Evolutionary conservation across 257 asterid species (phyloP).

Genomic region (Henckelia pumila): DNA sequence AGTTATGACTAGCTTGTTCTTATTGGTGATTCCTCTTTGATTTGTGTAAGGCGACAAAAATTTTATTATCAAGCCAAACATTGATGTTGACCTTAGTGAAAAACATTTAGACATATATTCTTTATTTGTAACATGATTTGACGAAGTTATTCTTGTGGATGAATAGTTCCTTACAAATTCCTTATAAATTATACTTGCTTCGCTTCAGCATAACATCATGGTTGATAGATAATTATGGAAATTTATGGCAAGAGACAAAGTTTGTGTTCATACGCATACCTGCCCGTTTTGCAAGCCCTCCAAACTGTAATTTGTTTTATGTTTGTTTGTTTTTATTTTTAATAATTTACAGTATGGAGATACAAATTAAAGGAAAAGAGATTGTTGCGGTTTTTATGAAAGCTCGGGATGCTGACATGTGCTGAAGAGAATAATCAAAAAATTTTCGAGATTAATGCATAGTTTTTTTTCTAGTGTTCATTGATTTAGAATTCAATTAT

Average conservation of each 20-base stretch:
- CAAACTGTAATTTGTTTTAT: slow-evolving; percentile 6
- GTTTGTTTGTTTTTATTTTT: no score
- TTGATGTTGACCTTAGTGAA: neutral
- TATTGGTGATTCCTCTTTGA: neutral
- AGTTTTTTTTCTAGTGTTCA: no score
- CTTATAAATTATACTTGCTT: neutral
- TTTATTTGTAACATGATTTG: neutral
- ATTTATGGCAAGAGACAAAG: neutral
- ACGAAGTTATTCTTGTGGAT: neutral
- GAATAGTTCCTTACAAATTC: neutral
- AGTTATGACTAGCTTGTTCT: neutral
- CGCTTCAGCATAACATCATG: neutral
- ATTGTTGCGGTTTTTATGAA: no score
- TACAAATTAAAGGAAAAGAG: no score
- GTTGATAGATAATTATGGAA: neutral
- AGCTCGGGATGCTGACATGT: no score
- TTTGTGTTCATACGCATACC: slow-evolving; percentile 3
- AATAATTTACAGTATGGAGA: no score
- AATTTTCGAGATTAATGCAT: no score
- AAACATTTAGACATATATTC: neutral
- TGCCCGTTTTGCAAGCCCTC: slow-evolving; percentile 13
- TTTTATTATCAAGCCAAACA: neutral
- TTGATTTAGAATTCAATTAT: no score
- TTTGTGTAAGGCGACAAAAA: neutral
- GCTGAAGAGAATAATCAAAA: no score